Percentiles rank a stretch among this genome's conserved stretches.
phyloP scores from a whole-genome alignment of 2,329 filamentous ascomycete genomes.

The Drechslerella dactyloides region DNA sequence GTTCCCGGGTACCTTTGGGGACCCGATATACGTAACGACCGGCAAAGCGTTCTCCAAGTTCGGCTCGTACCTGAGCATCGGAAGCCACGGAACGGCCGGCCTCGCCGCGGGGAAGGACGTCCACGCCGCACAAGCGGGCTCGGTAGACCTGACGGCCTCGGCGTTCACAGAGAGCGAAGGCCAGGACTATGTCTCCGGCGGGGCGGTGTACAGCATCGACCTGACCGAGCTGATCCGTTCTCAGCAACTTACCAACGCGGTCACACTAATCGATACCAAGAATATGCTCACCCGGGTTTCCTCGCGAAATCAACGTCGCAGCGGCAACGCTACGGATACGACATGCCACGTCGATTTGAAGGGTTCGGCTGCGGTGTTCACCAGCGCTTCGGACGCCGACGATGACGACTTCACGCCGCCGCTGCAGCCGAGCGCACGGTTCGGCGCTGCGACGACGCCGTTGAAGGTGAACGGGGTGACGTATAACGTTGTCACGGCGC shows the following conservation, averaged over 20 bases:
- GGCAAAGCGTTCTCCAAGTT: conserved; percentile 53
- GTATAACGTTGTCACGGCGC: conserved; percentile 38
- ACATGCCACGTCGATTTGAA: neutral
- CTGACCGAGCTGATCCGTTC: conserved; percentile 19
- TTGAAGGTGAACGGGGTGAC: conserved; percentile 19
- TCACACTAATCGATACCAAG: conserved; percentile 1
- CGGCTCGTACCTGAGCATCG: conserved; percentile 52
- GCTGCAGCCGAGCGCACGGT: conserved; percentile 36
- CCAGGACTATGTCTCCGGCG: conserved; percentile 47
- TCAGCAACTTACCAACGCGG: neutral
- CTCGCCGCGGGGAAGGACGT: conserved; percentile 9
- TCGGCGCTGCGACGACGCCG: conserved; percentile 39
- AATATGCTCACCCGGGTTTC: too few relatives aligned
- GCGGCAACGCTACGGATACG: conserved; percentile 6
- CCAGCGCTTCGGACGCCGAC: neutral
- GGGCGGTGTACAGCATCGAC: conserved; percentile 44
- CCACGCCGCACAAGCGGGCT: conserved; percentile 12
- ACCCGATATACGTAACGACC: conserved; percentile 52
- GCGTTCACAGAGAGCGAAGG: conserved; percentile 46
- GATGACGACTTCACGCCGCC: conserved; percentile 8
- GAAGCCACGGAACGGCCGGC: conserved; percentile 24
- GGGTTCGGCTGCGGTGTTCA: conserved; percentile 1
- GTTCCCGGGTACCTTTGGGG: conserved; percentile 39
- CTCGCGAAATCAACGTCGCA: neutral
- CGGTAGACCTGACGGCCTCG: conserved; percentile 33